Conservation (phyloP, 495 filamentous ascomycete species). For the Monascus purpureus region DNA sequence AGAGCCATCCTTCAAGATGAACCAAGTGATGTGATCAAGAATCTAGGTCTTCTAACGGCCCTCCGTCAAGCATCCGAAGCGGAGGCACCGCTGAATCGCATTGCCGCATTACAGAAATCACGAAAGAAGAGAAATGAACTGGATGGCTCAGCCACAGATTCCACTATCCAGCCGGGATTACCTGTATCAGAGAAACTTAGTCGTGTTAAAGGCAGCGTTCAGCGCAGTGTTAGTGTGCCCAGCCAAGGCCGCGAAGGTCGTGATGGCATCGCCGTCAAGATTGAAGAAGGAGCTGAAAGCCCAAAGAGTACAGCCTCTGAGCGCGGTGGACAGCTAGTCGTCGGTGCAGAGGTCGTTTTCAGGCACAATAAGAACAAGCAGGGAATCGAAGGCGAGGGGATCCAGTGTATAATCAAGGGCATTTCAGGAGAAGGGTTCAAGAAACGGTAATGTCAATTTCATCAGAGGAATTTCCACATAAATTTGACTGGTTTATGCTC, state of each 20-base stretch:
- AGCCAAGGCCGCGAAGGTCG: slow-evolving; percentile 27
- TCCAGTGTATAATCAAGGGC: slow-evolving; percentile 74
- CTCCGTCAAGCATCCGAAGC: slow-evolving; percentile 44
- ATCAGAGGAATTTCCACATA: too few relatives aligned
- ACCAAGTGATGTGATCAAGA: slow-evolving; percentile 44
- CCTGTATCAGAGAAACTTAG: slow-evolving; percentile 28
- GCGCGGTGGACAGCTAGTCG: slow-evolving; percentile 39
- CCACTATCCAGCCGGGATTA: slow-evolving; percentile 48
- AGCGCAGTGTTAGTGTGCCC: slow-evolving; percentile 43
- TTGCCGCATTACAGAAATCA: slow-evolving; percentile 31
- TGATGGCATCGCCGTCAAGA: slow-evolving; percentile 33
- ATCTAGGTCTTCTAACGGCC: slow-evolving; percentile 45
- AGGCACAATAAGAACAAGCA: slow-evolving; percentile 62
- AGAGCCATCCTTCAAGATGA: slow-evolving; percentile 43
- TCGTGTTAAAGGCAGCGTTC: slow-evolving; percentile 29
- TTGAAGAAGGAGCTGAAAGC: slow-evolving; percentile 41
- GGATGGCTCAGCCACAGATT: slow-evolving; percentile 54
- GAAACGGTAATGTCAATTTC: slow-evolving; percentile 44
- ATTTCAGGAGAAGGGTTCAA: slow-evolving; percentile 78
- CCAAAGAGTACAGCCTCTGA: slow-evolving; percentile 35
- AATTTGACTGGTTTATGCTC: slow-evolving; percentile 6
- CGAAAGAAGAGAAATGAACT: slow-evolving; percentile 58
- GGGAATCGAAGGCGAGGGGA: slow-evolving; percentile 51
- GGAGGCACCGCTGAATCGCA: slow-evolving; percentile 37
- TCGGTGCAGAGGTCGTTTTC: slow-evolving; percentile 77